Base-by-base conservation (phyloP, 2,329 filamentous ascomycete species). In the Fusarium burgessii region DNA sequence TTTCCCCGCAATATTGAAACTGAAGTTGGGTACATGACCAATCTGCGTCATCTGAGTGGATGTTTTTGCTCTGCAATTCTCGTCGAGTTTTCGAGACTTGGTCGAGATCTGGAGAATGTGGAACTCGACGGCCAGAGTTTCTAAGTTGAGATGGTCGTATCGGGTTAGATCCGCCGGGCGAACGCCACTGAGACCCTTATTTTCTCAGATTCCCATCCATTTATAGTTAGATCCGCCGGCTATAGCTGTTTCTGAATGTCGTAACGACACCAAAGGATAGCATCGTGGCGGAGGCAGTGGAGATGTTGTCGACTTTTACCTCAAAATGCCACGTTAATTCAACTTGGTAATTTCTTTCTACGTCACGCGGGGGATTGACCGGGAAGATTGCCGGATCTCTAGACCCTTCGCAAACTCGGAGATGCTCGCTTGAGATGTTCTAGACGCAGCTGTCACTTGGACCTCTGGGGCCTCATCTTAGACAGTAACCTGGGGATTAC, bases 131-230 rank as follows among this genome's bases (percentile, higher is more conserved):
- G 74, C 40, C 62, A 65, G 58, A 72, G 47, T 72, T 76, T 75
- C 73, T 70, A 63, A 62, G 49, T 68, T 51, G 40, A 71, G 61
- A 58, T 2, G 2, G 10, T 41, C 32, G 14, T 42, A 74, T 65
- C 18, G 12, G 51, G 75, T 32, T 77, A 77, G 75, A 23, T n/a
- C 69, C 75, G 75, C 72, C 75, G 75, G 57, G 2, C 2, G 1
- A 10, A 29, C 32, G 33, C 59, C 51, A 51, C 56, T 40, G 25
- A n/a, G 42, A 20, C 47, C 23, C 32, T 38, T 36, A 8, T 3
- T 23, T 35, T 29, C 49, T 54, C 59, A 33, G 35, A 12, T 11
- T 23, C 14, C 43, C 45, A 25, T 4, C 58, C 18, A 0, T 6
- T 41, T 20, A 17, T 10, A 12, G 50, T 63, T 77, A 77, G 72